These are phyloP conservation scores for Fonsecaea erecta DNA, from an alignment of 2,329 filamentous ascomycete genomes.

Conservation along the genomic window DNA sequence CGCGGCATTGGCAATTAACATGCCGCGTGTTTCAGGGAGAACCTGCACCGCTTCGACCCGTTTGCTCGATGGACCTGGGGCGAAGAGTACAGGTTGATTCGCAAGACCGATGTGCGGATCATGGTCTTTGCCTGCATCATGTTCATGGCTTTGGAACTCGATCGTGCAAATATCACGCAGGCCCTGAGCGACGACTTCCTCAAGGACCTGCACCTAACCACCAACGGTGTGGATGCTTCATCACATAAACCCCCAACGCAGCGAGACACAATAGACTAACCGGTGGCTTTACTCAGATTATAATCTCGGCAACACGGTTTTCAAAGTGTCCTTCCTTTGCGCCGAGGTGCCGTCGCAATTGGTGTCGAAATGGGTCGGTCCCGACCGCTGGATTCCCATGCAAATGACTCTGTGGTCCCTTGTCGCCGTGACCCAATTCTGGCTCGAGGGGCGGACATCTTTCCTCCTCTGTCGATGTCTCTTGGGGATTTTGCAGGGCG, in stretches of 20 bases:
- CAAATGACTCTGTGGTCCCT: conserved; percentile 51
- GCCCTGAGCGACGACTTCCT: conserved; percentile 64
- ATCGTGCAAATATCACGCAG: conserved; percentile 62
- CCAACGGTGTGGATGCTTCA: conserved; percentile 35
- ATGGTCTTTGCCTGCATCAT: conserved; percentile 52
- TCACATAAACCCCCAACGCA: not conserved
- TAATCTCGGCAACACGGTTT: conserved; percentile 58
- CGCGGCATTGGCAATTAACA: not conserved
- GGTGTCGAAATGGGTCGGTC: conserved; percentile 59
- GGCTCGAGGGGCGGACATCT: conserved; percentile 49
- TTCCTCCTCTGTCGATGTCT: conserved; percentile 48
- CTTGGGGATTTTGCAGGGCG: conserved; percentile 53
- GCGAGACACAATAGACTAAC: conserved; percentile 21
- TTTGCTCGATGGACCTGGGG: conserved; percentile 23
- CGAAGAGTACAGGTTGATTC: conserved; percentile 35
- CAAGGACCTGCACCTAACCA: conserved; percentile 42
- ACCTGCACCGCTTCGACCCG: conserved; percentile 54
- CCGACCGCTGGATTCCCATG: conserved; percentile 60
- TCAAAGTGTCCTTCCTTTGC: conserved; percentile 58
- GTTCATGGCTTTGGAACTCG: conserved; percentile 65
- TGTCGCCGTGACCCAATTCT: conserved; percentile 49
- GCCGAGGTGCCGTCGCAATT: conserved; percentile 63
- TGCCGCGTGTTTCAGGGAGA: conserved; percentile 40
- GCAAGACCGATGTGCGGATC: conserved; percentile 39
- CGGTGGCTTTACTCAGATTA: conserved; percentile 34